phyloP scores from a whole-genome alignment of 257 asterid genomes.

The Solanum stenotomum region DNA sequence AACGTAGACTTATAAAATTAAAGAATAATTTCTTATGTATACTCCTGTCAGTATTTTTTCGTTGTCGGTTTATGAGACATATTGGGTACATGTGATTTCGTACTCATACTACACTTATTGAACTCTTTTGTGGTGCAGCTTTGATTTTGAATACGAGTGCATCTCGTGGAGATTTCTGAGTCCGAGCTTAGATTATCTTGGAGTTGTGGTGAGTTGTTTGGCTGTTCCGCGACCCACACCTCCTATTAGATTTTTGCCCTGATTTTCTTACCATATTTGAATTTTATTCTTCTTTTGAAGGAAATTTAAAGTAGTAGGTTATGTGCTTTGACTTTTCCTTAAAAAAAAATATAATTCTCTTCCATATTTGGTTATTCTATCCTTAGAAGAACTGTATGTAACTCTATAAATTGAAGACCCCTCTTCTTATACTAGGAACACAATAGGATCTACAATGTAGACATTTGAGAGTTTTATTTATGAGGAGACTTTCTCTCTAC shows the following conservation, averaged over 20 bases:
- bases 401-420: not conserved
- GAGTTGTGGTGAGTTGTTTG: not conserved
- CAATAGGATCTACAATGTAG: not conserved
- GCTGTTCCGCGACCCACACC: not conserved
- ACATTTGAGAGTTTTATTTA: too few species aligned
- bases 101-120: not conserved
- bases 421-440: not conserved
- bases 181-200: not conserved
- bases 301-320: too few species aligned
- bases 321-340: not conserved
- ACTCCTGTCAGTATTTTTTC: not conserved
- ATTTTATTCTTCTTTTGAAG: not conserved
- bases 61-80: not conserved
- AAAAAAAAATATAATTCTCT: too few species aligned
- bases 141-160: too few species aligned
- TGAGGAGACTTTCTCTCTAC: not conserved
- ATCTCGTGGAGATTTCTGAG: not conserved
- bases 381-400: not conserved
- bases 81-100: not conserved
- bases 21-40: not conserved
- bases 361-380: not conserved
- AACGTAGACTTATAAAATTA: not conserved
- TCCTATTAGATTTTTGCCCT: too few species aligned
- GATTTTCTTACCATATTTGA: not conserved
- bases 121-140: not conserved